phyloP scores from a whole-genome alignment of 1,284 basidiomycete species.

The Austroboletus olivaceoglutinosus region DNA sequence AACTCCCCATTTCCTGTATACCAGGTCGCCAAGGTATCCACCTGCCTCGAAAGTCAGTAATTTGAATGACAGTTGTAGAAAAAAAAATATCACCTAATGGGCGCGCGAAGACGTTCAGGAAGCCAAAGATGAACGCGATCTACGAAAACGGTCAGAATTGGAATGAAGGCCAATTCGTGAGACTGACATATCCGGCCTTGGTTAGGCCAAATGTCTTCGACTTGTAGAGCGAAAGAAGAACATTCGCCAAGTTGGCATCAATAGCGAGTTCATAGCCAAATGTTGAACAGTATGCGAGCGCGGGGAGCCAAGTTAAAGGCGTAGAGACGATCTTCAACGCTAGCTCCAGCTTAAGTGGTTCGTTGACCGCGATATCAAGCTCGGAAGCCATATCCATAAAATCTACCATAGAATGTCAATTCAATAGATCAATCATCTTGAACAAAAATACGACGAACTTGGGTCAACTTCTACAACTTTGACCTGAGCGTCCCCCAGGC shows the following conservation, averaged over 20 bases:
- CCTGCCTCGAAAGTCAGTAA: conserved; percentile 26
- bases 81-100: conserved; percentile 34
- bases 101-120: conserved; percentile 54
- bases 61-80: not conserved
- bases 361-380: conserved; percentile 50
- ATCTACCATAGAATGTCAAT: conserved; percentile 1
- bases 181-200: conserved; percentile 52
- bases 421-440: not conserved
- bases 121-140: conserved; percentile 45
- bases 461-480: conserved; percentile 21
- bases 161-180: not conserved
- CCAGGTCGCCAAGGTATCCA: conserved; percentile 51
- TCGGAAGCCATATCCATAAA: conserved; percentile 16
- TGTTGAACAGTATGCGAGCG: conserved; percentile 50
- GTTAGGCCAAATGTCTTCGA: conserved; percentile 42
- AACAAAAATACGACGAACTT: conserved; percentile 7
- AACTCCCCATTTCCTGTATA: conserved; percentile 47
- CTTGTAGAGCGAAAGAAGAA: conserved; percentile 44
- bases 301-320: conserved; percentile 61
- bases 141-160: conserved; percentile 17
- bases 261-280: conserved; percentile 63
- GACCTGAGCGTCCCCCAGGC: conserved; percentile 24
- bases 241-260: conserved; percentile 53
- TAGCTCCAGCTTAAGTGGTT: conserved; percentile 43
- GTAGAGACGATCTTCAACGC: conserved; percentile 39